Evolutionary conservation across 2,329 filamentous ascomycete genomes (phyloP).

Genomic region (Colletotrichum tropicicola): DNA sequence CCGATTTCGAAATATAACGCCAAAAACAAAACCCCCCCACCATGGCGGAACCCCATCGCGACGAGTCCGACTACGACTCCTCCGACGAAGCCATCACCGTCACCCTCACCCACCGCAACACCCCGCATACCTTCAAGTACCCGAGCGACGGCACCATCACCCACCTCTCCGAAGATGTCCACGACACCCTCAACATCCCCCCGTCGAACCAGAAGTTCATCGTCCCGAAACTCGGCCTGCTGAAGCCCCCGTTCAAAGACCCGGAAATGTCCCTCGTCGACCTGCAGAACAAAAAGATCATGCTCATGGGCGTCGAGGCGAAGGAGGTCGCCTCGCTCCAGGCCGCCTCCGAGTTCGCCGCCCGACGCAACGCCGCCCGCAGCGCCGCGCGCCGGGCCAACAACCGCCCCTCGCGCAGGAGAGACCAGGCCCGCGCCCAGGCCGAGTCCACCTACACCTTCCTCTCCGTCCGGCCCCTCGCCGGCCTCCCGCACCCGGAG

Average conservation of each 20-base stretch:
- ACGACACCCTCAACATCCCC: conserved; percentile 66
- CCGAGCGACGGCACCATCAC: conserved; percentile 55
- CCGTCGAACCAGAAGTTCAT: conserved; percentile 74
- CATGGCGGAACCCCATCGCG: conserved; percentile 30
- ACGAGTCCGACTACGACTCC: conserved; percentile 21
- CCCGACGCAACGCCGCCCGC: conserved; percentile 55
- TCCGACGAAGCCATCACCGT: conserved; percentile 48
- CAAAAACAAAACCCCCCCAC: no score
- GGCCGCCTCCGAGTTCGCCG: conserved; percentile 56
- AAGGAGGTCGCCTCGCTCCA: conserved; percentile 67
- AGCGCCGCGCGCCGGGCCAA: conserved; percentile 40
- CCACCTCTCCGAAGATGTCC: conserved; percentile 69
- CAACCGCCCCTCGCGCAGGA: conserved; percentile 47
- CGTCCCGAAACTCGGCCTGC: conserved; percentile 69
- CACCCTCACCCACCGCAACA: conserved; percentile 56
- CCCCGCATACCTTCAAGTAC: conserved; percentile 53
- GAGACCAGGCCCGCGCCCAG: conserved; percentile 46
- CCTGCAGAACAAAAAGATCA: conserved; percentile 67
- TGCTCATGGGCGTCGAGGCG: conserved; percentile 70
- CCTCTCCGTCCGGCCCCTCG: conserved; percentile 76
- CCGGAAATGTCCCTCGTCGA: conserved; percentile 57
- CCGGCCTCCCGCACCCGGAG: conserved; percentile 79
- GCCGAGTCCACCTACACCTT: conserved; percentile 83
- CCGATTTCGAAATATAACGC: neutral
- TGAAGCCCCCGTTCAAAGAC: conserved; percentile 72